Evolutionary conservation across 306 rosid genomes (phyloP), one percentile per base, ranked within the genome.

Genomic region (Bauhinia variegata): DNA sequence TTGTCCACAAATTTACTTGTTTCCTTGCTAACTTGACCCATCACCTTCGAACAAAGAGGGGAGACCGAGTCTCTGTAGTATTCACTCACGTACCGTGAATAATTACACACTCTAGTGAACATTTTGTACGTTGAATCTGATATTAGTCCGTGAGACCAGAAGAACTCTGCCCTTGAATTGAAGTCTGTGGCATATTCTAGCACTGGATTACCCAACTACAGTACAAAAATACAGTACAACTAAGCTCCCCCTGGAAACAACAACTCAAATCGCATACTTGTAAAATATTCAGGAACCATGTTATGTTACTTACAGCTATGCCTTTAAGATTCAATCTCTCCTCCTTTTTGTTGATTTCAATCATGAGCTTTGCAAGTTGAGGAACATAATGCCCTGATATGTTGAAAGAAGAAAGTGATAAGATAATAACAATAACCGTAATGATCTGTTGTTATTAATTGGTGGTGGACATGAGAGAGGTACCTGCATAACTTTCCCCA

Each of bases 401-500:
- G n/a, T n/a, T n/a, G n/a, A n/a, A n/a, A n/a, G n/a, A n/a, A n/a
- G n/a, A n/a, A n/a, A 76, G 62, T 59, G 48, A 61, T 17, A 47
- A 64, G n/a, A 17, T 3, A 31, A 23, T 23, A 1, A 23, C 1
- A 23, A 23, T 1, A 1, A 23, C 2, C 1, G 28, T 23, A 1
- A 23, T 23, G 28, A 8, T 34, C 4, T 3, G 38, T 34, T 3
- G 38, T 34, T 4, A 34, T 34, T 34, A n/a, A 38, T 46, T 60
- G 47, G 43, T 55, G 53, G 19, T 50, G 61, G 55, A 55, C 30
- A 76, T 76, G 16, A 48, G 14, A 15, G 67, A 69, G 65, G 17
- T 76, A 88, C 95, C 95, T 54, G 95, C 95, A 74, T 88, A 88
- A 53, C 91, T 85, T 77, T 88, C 95, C 6, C 95, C 95, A 3